Percentiles rank a stretch among this genome's conserved stretches.
Conservation (phyloP, 495 filamentous ascomycete genomes). For the Letharia columbiana region DNA sequence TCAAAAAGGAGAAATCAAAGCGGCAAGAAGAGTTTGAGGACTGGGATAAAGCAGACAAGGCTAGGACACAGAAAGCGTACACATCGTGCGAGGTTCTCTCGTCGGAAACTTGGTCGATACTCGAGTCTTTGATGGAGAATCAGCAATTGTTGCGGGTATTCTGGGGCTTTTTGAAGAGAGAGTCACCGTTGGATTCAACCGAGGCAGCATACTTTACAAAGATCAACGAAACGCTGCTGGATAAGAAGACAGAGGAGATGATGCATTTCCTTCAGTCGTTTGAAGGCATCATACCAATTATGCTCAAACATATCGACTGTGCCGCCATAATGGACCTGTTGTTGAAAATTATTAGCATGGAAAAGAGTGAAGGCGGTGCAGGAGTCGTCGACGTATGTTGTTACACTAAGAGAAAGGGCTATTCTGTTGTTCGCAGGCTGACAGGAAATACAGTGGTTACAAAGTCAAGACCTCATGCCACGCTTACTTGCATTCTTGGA, state of each 20-base stretch:
- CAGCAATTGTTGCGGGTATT: conserved; percentile 67
- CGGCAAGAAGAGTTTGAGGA: conserved; percentile 44
- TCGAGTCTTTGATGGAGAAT: conserved; percentile 84
- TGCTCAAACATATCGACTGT: conserved; percentile 91
- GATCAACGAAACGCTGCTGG: conserved; percentile 90
- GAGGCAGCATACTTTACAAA: conserved; percentile 98
- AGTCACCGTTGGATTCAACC: conserved; percentile 75
- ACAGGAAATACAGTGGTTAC: conserved; percentile 64
- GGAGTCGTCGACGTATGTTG: conserved; percentile 85
- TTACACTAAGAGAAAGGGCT: not conserved
- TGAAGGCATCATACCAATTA: conserved; percentile 69
- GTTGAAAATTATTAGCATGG: conserved; percentile 93
- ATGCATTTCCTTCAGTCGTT: conserved; percentile 75
- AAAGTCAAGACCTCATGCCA: conserved; percentile 83
- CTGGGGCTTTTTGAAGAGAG: conserved; percentile 78
- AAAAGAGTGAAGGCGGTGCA: conserved; percentile 82
- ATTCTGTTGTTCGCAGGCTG: conserved; percentile 23
- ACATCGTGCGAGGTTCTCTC: conserved; percentile 88
- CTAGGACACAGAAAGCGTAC: conserved; percentile 82
- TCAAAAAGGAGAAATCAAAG: conserved; percentile 37
- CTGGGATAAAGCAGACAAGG: conserved; percentile 72
- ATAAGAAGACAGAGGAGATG: conserved; percentile 97
- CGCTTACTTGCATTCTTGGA: conserved; percentile 80
- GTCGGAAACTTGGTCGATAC: conserved; percentile 92
- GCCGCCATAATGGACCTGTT: conserved; percentile 98